A percentile compares a stretch with the other conserved stretches of the same genome.
Evolutionary conservation across 345 rosid genomes (phyloP).

Genomic region (Hibiscus mutabilis): DNA sequence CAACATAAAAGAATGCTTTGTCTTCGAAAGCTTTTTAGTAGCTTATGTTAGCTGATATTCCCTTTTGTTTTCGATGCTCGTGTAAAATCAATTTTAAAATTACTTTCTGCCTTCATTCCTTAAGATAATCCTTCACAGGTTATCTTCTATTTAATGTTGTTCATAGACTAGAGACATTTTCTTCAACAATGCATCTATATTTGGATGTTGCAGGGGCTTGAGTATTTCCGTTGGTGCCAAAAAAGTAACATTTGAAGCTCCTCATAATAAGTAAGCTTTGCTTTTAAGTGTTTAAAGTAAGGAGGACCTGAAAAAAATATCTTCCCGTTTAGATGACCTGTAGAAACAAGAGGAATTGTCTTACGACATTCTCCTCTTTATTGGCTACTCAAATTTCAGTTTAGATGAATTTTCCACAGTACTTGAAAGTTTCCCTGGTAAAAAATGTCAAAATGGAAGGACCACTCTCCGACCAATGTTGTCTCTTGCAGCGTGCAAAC

Average conservation of each 20-base stretch:
- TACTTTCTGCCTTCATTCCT: background rate
- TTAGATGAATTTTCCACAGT: background rate
- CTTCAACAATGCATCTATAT: constrained; percentile 55
- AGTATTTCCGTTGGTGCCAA: constrained; percentile 28
- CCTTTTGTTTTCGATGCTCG: background rate
- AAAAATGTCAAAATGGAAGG: background rate
- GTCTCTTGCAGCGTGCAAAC: background rate
- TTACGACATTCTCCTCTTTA: background rate
- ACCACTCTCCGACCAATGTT: background rate
- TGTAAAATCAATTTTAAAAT: background rate
- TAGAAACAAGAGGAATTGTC: background rate
- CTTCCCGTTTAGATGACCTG: background rate
- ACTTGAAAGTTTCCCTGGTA: background rate
- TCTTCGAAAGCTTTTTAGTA: no score
- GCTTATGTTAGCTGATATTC: background rate
- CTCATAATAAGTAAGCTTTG: constrained; percentile 43
- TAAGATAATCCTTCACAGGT: background rate
- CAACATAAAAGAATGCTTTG: no score
- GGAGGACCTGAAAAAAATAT: background rate
- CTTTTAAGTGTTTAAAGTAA: constrained; percentile 19
- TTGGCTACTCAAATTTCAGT: background rate
- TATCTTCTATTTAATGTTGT: constrained; percentile 13
- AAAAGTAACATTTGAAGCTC: constrained; percentile 54
- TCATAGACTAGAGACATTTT: constrained; percentile 28
- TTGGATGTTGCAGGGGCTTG: constrained; percentile 62